A percentile compares a stretch with the other conserved stretches of the same genome.
Evolutionary conservation across 352 stramenopile genomes (phyloP).

Genomic region (Plasmopara viticola): DNA sequence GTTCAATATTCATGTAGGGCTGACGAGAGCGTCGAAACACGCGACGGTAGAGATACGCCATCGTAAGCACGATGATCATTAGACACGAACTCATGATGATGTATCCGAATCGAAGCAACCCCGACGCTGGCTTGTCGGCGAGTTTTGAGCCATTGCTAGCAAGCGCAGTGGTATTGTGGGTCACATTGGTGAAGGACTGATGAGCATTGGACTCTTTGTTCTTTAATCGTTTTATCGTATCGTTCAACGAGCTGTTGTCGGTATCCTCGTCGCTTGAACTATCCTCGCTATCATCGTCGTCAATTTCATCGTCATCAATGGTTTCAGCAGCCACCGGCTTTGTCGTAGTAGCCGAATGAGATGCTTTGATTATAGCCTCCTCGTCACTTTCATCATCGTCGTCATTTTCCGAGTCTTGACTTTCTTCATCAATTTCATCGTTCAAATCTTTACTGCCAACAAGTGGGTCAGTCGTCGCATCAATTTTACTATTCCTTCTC

Average conservation of each 20-base stretch:
- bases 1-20: slow-evolving; percentile 64
- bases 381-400: slow-evolving; percentile 15
- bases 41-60: slow-evolving; percentile 64
- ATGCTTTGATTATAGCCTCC: slow-evolving; percentile 2
- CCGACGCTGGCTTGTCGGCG: slow-evolving; percentile 25
- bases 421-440: slow-evolving; percentile 8
- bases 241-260: slow-evolving; percentile 21
- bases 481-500: slow-evolving; percentile 15
- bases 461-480: slow-evolving; percentile 6
- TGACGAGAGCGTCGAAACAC: slow-evolving; percentile 53
- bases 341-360: background rate
- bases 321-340: slow-evolving; percentile 2
- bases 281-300: slow-evolving; percentile 15
- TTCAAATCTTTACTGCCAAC: background rate
- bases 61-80: slow-evolving; percentile 50
- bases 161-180: slow-evolving; percentile 14
- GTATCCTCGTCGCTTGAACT: slow-evolving; percentile 16
- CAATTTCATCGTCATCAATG: slow-evolving; percentile 7
- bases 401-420: slow-evolving; percentile 16
- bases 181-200: slow-evolving; percentile 4
- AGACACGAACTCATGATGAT: slow-evolving; percentile 55
- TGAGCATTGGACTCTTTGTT: slow-evolving; percentile 5
- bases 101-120: slow-evolving; percentile 51
- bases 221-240: slow-evolving; percentile 13
- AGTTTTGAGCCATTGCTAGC: slow-evolving; percentile 19